A percentile compares a stretch with the other conserved stretches of the same genome.
phyloP scores from a whole-genome alignment of 2,329 filamentous ascomycete genomes.

The Penicillium sp. region DNA sequence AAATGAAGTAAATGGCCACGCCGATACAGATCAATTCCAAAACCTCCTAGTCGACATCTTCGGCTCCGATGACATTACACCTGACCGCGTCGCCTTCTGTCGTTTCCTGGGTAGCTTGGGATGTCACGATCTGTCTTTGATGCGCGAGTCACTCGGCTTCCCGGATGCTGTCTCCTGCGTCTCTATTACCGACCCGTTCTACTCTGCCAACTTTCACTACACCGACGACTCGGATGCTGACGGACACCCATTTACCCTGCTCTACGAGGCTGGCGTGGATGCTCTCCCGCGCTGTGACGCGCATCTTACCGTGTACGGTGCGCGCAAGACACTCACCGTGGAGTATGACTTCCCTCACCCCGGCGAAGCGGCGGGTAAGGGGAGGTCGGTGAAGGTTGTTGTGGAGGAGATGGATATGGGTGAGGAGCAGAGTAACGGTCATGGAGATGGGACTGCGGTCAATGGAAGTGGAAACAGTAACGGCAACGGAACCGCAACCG shows the following conservation, averaged over 20 bases:
- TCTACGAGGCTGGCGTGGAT: conserved; percentile 59
- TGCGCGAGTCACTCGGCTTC: conserved; percentile 55
- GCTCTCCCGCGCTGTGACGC: conserved; percentile 47
- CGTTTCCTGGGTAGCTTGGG: conserved; percentile 51
- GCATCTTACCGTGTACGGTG: conserved; percentile 49
- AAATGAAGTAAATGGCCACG: conserved; percentile 2
- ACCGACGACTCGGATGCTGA: conserved; percentile 15
- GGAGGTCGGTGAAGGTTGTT: conserved; percentile 50
- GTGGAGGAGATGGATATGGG: conserved; percentile 32
- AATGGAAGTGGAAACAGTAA: not conserved
- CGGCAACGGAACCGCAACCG: not conserved
- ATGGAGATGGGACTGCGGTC: not conserved
- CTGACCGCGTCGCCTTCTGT: conserved; percentile 34
- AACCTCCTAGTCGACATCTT: conserved; percentile 29
- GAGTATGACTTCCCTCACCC: conserved; percentile 57
- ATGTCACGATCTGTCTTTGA: conserved; percentile 54
- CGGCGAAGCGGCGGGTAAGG: conserved; percentile 44
- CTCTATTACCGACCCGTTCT: conserved; percentile 45
- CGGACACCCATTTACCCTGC: conserved; percentile 47
- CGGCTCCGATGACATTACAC: conserved; percentile 24
- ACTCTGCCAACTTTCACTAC: conserved; percentile 38
- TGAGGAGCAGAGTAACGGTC: conserved; percentile 14
- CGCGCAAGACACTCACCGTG: conserved; percentile 55
- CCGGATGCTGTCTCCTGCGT: conserved; percentile 49
- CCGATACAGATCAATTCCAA: conserved; percentile 8